These are phyloP conservation scores for Trametes coccinea DNA, from an alignment of 768 basidiomycete genomes.

Conservation along the genomic window DNA sequence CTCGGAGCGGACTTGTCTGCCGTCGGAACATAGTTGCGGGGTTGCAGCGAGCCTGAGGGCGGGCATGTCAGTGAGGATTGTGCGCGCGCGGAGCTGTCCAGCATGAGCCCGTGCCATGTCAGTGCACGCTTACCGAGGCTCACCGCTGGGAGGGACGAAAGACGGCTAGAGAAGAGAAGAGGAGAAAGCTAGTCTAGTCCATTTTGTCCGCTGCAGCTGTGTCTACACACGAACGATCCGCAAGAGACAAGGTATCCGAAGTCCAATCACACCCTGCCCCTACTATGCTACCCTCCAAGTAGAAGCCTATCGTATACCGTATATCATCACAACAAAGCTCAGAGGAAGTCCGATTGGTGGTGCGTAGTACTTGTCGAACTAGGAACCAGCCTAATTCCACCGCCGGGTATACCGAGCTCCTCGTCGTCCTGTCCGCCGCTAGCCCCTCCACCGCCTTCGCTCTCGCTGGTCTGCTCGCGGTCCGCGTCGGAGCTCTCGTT, in stretches of 20 bases:
- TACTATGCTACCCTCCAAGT: neutral
- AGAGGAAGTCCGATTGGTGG: conserved; percentile 14
- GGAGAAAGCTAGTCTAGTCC: conserved; percentile 1
- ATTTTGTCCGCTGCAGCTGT: conserved; percentile 9
- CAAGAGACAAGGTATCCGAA: neutral
- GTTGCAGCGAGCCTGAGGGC: neutral
- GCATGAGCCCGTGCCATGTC: neutral
- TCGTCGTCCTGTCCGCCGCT: neutral
- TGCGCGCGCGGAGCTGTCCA: neutral
- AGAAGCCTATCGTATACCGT: conserved; percentile 5
- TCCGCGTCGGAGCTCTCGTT: conserved; percentile 19
- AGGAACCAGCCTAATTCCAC: conserved; percentile 28
- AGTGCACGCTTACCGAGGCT: neutral
- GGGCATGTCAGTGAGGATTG: neutral
- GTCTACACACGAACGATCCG: conserved; percentile 8
- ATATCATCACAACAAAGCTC: conserved; percentile 1
- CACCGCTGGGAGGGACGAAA: neutral
- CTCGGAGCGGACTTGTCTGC: conserved; percentile 2
- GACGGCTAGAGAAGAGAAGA: neutral
- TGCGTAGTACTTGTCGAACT: conserved; percentile 14
- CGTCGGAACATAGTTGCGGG: conserved; percentile 1
- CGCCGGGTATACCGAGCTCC: conserved; percentile 6
- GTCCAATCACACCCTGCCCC: neutral
- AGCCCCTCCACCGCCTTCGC: neutral
- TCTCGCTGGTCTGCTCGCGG: conserved; percentile 12